These are phyloP conservation scores for Aquilaria malaccensis DNA, from an alignment of 345 rosid species.

Conservation along the genomic window DNA sequence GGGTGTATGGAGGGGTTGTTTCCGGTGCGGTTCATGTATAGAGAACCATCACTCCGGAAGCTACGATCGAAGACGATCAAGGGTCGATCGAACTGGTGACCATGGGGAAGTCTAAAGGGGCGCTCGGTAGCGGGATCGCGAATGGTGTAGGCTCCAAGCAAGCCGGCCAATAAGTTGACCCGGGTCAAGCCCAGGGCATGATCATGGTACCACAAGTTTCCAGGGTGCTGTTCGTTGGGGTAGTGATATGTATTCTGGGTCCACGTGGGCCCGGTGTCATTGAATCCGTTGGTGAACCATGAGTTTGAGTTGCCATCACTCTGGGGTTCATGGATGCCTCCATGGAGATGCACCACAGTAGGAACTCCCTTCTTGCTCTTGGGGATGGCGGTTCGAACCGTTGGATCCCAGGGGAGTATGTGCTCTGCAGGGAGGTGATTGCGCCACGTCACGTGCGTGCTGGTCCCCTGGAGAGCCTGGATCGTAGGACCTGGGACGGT, in stretches of 20 bases:
- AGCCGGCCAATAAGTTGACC: slow-evolving; percentile 79
- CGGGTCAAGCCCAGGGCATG: slow-evolving; percentile 89
- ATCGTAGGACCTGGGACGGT: slow-evolving; percentile 93
- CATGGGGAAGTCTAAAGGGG: slow-evolving; percentile 49
- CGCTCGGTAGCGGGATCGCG: slow-evolving; percentile 48
- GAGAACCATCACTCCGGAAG: slow-evolving; percentile 55
- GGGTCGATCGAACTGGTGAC: slow-evolving; percentile 51
- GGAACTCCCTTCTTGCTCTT: slow-evolving; percentile 48
- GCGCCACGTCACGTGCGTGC: slow-evolving; percentile 61
- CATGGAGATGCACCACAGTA: slow-evolving; percentile 96
- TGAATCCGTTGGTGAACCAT: slow-evolving; percentile 77
- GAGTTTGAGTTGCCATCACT: slow-evolving; percentile 75
- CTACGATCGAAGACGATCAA: slow-evolving; percentile 73
- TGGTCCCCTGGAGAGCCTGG: slow-evolving; percentile 64
- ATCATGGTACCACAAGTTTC: slow-evolving; percentile 93
- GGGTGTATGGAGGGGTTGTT: slow-evolving; percentile 86
- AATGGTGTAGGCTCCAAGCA: slow-evolving; percentile 68
- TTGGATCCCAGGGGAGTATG: slow-evolving; percentile 90
- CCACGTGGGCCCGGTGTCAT: slow-evolving; percentile 60
- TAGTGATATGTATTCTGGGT: slow-evolving; percentile 45
- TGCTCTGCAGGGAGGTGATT: slow-evolving; percentile 81
- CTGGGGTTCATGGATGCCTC: slow-evolving; percentile 59
- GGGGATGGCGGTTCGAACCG: slow-evolving; percentile 63
- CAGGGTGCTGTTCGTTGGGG: slow-evolving; percentile 69
- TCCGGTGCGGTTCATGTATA: slow-evolving; percentile 85